phyloP scores from a whole-genome alignment of 2,329 filamentous ascomycete genomes.

The Diaporthe sp. region DNA sequence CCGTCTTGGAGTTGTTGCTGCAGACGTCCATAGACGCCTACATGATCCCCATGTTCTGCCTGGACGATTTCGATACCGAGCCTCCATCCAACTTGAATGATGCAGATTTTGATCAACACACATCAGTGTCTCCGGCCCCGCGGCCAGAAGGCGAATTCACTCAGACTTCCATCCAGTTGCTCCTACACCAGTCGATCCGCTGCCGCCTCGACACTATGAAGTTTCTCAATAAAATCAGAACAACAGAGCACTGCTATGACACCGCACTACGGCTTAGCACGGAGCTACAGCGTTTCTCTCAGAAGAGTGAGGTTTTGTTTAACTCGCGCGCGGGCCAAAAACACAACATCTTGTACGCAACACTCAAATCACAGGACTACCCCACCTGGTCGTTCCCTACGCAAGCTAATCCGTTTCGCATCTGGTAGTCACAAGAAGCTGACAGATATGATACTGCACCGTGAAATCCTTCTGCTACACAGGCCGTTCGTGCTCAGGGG shows the following conservation, averaged over 20 bases:
- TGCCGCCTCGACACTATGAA: slow-evolving; percentile 42
- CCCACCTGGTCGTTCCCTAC: no score
- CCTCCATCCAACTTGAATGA: slow-evolving; percentile 43
- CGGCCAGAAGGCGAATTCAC: slow-evolving; percentile 35
- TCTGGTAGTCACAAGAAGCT: slow-evolving; percentile 41
- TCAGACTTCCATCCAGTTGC: slow-evolving; percentile 43
- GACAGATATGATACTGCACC: slow-evolving; percentile 45
- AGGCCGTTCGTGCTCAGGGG: slow-evolving; percentile 43
- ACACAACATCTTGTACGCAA: not conserved
- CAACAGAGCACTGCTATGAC: slow-evolving; percentile 37
- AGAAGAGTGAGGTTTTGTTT: slow-evolving; percentile 35
- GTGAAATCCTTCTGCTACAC: slow-evolving; percentile 44
- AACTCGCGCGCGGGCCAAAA: not conserved
- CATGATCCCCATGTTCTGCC: slow-evolving; percentile 40
- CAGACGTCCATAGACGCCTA: slow-evolving; percentile 44
- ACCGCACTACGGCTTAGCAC: no score
- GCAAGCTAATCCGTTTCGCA: no score
- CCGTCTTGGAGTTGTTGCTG: slow-evolving; percentile 45
- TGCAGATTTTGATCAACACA: slow-evolving; percentile 32
- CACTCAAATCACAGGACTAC: no score
- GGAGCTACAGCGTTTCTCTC: no score
- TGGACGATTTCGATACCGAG: slow-evolving; percentile 39
- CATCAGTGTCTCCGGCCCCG: not conserved
- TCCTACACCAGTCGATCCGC: slow-evolving; percentile 42
- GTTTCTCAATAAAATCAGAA: slow-evolving; percentile 40